Evolutionary conservation across 768 basidiomycete genomes (phyloP).

Genomic region (Pleurotus pulmonarius): DNA sequence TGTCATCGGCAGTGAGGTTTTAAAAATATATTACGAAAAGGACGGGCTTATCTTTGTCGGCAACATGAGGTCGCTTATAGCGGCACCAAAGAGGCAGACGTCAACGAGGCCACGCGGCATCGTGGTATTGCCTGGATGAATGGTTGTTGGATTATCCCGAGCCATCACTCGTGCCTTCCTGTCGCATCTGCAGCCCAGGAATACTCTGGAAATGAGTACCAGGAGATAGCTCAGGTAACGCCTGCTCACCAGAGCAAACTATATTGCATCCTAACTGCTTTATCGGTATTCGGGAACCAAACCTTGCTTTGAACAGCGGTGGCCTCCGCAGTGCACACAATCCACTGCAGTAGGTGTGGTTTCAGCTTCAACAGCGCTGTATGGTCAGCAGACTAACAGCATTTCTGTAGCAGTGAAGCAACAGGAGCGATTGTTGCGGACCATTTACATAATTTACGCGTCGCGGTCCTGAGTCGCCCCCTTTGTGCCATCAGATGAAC

Average conservation of each 20-base stretch:
- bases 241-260: too few species aligned
- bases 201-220: neutral
- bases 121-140: neutral
- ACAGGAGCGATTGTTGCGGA: too few species aligned
- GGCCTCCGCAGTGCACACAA: too few species aligned
- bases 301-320: too few species aligned
- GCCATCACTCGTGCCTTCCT: neutral
- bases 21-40: constrained; percentile 5
- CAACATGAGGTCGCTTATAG: constrained; percentile 7
- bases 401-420: too few species aligned
- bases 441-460: constrained; percentile 6
- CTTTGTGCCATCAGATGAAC: neutral
- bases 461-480: neutral
- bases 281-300: too few species aligned
- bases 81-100: neutral
- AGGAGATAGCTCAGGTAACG: neutral
- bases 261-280: neutral
- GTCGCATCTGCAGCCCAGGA: neutral
- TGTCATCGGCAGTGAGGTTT: neutral
- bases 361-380: too few species aligned
- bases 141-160: constrained; percentile 2
- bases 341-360: too few species aligned
- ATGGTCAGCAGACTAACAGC: too few species aligned
- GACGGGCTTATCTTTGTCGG: constrained; percentile 8
- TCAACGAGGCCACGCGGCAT: constrained; percentile 2